A percentile compares a stretch with the other conserved stretches of the same genome.
phyloP scores from a whole-genome alignment of 163 green algal species.

The Chlorella variabilis region DNA sequence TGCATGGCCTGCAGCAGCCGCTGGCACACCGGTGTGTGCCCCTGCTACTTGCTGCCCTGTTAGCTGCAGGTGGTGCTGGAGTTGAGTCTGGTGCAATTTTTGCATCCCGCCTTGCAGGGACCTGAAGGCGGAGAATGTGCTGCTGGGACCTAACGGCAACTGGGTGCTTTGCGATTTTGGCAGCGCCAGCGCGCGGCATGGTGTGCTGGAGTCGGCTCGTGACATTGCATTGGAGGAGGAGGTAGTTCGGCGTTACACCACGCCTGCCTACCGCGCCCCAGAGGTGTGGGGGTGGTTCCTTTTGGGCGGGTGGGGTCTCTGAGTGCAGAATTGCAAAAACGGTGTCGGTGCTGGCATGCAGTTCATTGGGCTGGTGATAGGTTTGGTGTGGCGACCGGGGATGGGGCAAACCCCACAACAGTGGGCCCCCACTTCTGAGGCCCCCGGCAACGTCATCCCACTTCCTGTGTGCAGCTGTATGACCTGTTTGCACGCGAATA shows the following conservation, averaged over 20 bases:
- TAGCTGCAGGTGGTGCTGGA: not conserved
- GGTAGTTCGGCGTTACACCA: constrained; percentile 86
- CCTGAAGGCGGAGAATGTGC: constrained; percentile 97
- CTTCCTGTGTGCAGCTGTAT: constrained; percentile 81
- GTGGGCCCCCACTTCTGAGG: too few species aligned
- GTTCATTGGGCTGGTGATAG: too few species aligned
- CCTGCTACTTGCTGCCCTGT: not conserved
- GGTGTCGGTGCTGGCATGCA: too few species aligned
- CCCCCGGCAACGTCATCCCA: too few species aligned
- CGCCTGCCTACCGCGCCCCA: constrained; percentile 91
- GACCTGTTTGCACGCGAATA: constrained; percentile 78
- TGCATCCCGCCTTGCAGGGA: constrained; percentile 75
- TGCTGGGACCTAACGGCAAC: constrained; percentile 73
- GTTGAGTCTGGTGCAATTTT: not conserved
- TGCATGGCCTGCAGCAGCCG: constrained; percentile 81
- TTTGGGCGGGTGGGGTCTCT: too few species aligned
- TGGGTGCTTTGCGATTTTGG: constrained; percentile 98
- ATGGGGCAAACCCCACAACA: too few species aligned
- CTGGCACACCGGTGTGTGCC: constrained; percentile 74
- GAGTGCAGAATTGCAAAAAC: too few species aligned
- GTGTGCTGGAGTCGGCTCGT: constrained; percentile 57
- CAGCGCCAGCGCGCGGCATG: constrained; percentile 63
- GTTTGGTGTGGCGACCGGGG: too few species aligned
- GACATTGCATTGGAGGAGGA: constrained; percentile 86
- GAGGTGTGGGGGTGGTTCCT: too few species aligned